Conservation (phyloP, 345 rosid species). For the Syzygium aqueum region DNA sequence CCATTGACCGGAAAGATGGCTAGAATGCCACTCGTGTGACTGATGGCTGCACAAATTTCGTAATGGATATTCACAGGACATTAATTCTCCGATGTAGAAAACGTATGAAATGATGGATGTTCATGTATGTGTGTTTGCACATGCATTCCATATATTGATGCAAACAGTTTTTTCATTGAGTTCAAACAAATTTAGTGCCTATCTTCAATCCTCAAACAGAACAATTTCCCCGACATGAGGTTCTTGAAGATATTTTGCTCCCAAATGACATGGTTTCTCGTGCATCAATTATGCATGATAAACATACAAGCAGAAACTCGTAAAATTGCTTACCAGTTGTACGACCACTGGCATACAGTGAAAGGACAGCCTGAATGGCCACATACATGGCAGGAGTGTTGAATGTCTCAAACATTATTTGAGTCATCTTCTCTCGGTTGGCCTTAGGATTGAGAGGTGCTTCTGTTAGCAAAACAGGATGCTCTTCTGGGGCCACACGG, state of each 20-base stretch:
- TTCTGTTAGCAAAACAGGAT: constrained; percentile 66
- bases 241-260: neutral
- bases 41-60: neutral
- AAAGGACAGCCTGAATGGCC: constrained; percentile 58
- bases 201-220: neutral
- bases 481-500: constrained; percentile 74
- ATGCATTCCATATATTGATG: neutral
- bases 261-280: neutral
- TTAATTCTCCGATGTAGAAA: neutral
- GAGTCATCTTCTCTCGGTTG: constrained; percentile 74
- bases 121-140: neutral
- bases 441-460: constrained; percentile 79
- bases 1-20: neutral
- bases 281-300: neutral
- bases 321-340: constrained; percentile 42
- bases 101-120: neutral
- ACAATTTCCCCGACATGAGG: neutral
- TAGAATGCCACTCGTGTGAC: neutral
- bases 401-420: constrained; percentile 52
- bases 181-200: neutral
- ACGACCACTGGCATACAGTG: constrained; percentile 72
- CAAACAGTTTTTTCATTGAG: neutral
- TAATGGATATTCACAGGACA: neutral
- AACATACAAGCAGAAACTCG: neutral
- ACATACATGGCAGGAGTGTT: constrained; percentile 57